Conservation (phyloP, 805 yeast species). For the Lipomyces orientalis region DNA sequence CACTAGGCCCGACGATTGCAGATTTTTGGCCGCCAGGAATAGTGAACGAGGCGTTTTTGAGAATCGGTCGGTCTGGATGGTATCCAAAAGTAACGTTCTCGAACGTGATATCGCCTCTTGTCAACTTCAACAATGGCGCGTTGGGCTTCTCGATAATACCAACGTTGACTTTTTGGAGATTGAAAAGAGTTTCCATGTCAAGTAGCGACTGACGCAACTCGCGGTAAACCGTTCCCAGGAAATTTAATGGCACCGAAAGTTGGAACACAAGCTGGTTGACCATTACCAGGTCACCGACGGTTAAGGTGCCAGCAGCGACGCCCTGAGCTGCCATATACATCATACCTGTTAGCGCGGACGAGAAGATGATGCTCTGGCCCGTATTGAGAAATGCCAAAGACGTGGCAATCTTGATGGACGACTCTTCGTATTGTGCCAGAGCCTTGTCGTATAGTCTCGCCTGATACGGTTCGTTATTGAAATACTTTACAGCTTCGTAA, state of each 20-base stretch:
- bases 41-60: constrained; percentile 77
- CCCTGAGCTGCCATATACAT: constrained; percentile 95
- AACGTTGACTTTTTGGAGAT: constrained; percentile 76
- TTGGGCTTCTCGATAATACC: constrained; percentile 64
- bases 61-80: constrained; percentile 84
- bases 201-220: constrained; percentile 90
- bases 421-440: constrained; percentile 71
- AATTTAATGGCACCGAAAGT: constrained; percentile 90
- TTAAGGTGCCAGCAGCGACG: constrained; percentile 77
- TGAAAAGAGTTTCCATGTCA: constrained; percentile 95
- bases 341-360: constrained; percentile 91
- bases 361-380: constrained; percentile 80
- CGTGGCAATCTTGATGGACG: constrained; percentile 73
- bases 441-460: constrained; percentile 80
- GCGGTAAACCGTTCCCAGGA: constrained; percentile 92
- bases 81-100: constrained; percentile 94
- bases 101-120: constrained; percentile 79
- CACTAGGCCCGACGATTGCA: constrained; percentile 96
- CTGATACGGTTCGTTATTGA: constrained; percentile 86
- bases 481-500: constrained; percentile 92
- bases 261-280: constrained; percentile 97
- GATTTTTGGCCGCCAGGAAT: constrained; percentile 91
- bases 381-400: constrained; percentile 75
- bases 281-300: constrained; percentile 93
- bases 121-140: constrained; percentile 66